A percentile compares a stretch with the other conserved stretches of the same genome.
phyloP scores from a whole-genome alignment of 2,329 filamentous ascomycete species.

The Curvularia verruculosa region DNA sequence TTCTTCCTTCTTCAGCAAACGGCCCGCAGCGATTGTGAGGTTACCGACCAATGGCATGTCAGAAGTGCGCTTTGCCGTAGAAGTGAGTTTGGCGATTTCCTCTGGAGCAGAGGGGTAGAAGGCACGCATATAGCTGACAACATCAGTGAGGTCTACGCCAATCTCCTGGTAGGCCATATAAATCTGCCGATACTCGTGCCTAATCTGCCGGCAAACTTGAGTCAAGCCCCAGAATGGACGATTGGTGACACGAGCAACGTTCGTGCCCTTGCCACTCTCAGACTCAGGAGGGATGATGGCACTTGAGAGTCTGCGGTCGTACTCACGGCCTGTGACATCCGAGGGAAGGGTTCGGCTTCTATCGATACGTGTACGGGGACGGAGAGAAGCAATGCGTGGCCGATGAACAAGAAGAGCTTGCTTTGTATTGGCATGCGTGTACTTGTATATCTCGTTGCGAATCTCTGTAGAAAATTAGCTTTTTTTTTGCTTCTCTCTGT shows the following conservation, averaged over 20 bases:
- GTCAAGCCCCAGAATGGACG: conserved; percentile 37
- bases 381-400: conserved; percentile 34
- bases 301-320: conserved; percentile 14
- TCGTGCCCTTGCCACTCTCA: conserved; percentile 1
- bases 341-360: conserved; percentile 23
- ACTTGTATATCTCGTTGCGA: conserved; percentile 36
- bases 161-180: conserved; percentile 36
- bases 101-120: conserved; percentile 25
- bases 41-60: conserved; percentile 34
- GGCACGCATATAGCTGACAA: conserved; percentile 25
- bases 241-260: conserved; percentile 18
- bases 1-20: conserved; percentile 21
- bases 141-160: conserved; percentile 34
- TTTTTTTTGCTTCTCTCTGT: neutral
- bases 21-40: conserved; percentile 35
- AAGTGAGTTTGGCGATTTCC: conserved; percentile 9
- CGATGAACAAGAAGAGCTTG: conserved; percentile 37
- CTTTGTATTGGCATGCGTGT: conserved; percentile 10
- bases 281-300: neutral
- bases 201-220: conserved; percentile 34
- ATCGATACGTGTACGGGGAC: conserved; percentile 30
- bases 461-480: conserved; percentile 29
- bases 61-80: neutral
- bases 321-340: conserved; percentile 20
- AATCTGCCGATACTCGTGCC: conserved; percentile 33